A percentile compares a stretch with the other conserved stretches of the same genome.
Evolutionary conservation across 108 stramenopile species (phyloP).

Genomic region (Schizochytrium sp.): DNA sequence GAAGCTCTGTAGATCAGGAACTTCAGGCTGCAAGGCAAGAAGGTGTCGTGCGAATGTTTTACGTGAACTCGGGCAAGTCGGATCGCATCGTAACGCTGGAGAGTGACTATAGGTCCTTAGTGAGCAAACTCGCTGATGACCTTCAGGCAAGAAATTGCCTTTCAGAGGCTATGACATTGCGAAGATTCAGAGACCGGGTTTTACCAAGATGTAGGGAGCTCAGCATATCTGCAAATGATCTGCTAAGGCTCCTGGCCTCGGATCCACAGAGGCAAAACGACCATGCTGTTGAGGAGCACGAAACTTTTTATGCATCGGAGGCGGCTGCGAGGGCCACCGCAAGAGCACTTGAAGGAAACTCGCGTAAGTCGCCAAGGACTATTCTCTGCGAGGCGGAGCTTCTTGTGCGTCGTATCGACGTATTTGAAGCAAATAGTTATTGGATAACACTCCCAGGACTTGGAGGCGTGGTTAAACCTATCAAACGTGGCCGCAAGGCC

Average conservation of each 20-base stretch:
- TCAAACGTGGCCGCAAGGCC: conserved; percentile 35
- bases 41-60: conserved; percentile 33
- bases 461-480: neutral
- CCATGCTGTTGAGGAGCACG: neutral
- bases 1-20: conserved; percentile 43
- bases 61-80: neutral
- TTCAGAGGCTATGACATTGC: conserved; percentile 17
- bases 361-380: neutral
- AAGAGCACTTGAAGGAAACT: neutral
- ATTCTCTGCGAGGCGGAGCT: conserved; percentile 54
- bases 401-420: conserved; percentile 40
- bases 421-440: conserved; percentile 54
- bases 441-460: conserved; percentile 51
- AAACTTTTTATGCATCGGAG: neutral
- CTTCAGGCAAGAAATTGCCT: neutral
- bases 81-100: neutral
- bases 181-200: conserved; percentile 24
- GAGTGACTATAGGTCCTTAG: neutral
- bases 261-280: neutral
- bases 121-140: conserved; percentile 10
- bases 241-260: neutral
- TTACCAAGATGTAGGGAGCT: conserved; percentile 36
- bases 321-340: conserved; percentile 1
- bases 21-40: neutral
- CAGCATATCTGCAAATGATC: conserved; percentile 46